Base-by-base conservation (phyloP, 2,329 filamentous ascomycete genomes). In the Pleomassaria siparia region DNA sequence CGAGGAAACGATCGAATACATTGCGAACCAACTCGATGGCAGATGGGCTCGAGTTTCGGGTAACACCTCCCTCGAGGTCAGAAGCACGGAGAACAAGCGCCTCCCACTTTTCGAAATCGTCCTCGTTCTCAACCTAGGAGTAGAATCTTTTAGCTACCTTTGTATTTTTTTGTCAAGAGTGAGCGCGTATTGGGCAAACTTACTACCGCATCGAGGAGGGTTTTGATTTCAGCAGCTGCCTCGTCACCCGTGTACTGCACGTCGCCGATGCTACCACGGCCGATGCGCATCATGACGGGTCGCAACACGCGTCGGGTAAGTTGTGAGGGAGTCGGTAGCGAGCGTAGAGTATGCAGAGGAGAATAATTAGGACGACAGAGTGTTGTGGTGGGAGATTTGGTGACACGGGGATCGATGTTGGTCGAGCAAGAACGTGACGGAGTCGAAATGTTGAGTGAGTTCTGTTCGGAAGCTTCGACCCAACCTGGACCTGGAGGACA, bases 21-120 rank as follows among this genome's bases (percentile, higher is more conserved):
- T 89, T 85, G 72, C 94, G 87, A 46, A 91, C 87, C 10, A 90
- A 86, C 16, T 90, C 86, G 60, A 99, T 91, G 22, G 94, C 89
- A 66, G 95, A 89, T 1, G 94, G 91, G 68, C 89, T 96, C 33
- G 94, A 97, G 74, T 99, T 99, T 61, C 94, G 88, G 70, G 95
- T 96, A 54, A 99, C 82, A 47, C 92, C 94, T 51, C 91, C 92
- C 67, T 99, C 94, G 54, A 96, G 85, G 42, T 80, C 79, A 70
- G 96, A 90, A 57, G 87, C 89, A 41, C 86, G 85, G 61, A 85
- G 85, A 58, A 96, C 85, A 47, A 97, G 83, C 71, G 90, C 92
- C 73, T 97, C 92, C 94, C 94, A 99, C 51, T 83, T 82, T 62
- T 96, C 92, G 64, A 96, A 97, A 66, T 89, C 91, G 71, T 99